Percentiles rank a stretch among this genome's conserved stretches.
Conservation (phyloP, 83 land plant species). For the Picea abies region DNA sequence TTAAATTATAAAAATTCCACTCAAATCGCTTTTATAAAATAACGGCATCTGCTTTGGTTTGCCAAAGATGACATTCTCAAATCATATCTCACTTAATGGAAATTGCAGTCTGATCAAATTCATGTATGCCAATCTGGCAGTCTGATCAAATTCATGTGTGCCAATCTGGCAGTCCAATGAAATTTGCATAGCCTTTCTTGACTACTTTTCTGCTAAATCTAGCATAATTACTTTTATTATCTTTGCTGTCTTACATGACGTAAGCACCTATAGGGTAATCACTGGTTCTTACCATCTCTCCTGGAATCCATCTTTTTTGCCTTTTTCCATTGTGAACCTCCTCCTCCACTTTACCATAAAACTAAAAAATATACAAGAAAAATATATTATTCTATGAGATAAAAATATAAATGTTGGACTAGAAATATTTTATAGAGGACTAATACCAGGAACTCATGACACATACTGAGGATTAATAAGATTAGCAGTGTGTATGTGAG, state of each 20-base stretch:
- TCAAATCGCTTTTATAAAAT: not conserved
- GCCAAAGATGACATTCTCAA: not conserved
- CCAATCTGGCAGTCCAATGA: not conserved
- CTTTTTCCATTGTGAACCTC: constrained; percentile 37
- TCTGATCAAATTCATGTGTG: not conserved
- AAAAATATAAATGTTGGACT: not conserved
- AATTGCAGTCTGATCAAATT: not conserved
- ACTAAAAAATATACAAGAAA: constrained; percentile 35
- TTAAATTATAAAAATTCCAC: not conserved
- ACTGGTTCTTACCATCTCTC: constrained; percentile 41
- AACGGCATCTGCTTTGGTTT: not conserved
- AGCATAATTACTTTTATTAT: not conserved
- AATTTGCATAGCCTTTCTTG: not conserved
- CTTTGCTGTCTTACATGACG: not conserved
- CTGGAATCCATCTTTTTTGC: constrained; percentile 56
- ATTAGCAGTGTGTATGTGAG: not conserved
- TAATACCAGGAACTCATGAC: not conserved
- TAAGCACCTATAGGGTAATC: not conserved
- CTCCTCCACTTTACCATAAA: constrained; percentile 78
- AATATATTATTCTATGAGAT: not conserved
- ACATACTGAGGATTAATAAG: not conserved
- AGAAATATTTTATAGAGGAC: not conserved
- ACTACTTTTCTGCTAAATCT: not conserved
- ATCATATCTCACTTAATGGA: not conserved
- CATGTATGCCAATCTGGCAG: not conserved